Percentiles rank a stretch among this genome's conserved stretches.
Evolutionary conservation across 2,329 filamentous ascomycete genomes (phyloP).

Genomic region (Penicillium oxalicum): DNA sequence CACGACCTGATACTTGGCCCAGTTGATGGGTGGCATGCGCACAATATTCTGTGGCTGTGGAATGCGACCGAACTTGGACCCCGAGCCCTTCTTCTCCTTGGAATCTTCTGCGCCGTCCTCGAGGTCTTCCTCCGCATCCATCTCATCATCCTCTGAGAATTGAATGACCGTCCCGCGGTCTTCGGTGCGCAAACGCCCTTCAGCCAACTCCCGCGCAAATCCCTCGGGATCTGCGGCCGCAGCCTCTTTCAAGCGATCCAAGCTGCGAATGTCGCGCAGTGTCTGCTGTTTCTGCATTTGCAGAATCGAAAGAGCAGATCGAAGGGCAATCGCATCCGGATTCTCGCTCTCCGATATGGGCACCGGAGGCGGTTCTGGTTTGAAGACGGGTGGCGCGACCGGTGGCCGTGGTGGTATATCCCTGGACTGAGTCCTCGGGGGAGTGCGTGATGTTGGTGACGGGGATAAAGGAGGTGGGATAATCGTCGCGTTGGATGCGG

Average conservation of each 20-base stretch:
- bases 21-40: conserved; percentile 84
- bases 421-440: background rate
- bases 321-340: conserved; percentile 79
- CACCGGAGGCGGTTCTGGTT: conserved; percentile 35
- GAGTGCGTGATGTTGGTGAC: conserved; percentile 20
- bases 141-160: conserved; percentile 33
- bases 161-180: conserved; percentile 30
- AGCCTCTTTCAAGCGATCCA: conserved; percentile 64
- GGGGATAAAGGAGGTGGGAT: conserved; percentile 28
- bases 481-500: conserved; percentile 25
- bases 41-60: conserved; percentile 77
- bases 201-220: conserved; percentile 63
- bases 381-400: conserved; percentile 22
- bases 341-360: conserved; percentile 53
- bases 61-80: conserved; percentile 54
- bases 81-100: background rate
- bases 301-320: conserved; percentile 76
- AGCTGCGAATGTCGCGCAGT: conserved; percentile 63
- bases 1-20: conserved; percentile 88
- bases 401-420: conserved; percentile 16
- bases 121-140: conserved; percentile 31
- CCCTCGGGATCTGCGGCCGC: conserved; percentile 65
- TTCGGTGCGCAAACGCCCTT: conserved; percentile 52
- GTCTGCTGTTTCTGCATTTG: conserved; percentile 80
- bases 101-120: conserved; percentile 18